Evolutionary conservation across 345 rosid species (phyloP), one percentile per base, ranked within the genome.

Genomic region (Populus simonii): DNA sequence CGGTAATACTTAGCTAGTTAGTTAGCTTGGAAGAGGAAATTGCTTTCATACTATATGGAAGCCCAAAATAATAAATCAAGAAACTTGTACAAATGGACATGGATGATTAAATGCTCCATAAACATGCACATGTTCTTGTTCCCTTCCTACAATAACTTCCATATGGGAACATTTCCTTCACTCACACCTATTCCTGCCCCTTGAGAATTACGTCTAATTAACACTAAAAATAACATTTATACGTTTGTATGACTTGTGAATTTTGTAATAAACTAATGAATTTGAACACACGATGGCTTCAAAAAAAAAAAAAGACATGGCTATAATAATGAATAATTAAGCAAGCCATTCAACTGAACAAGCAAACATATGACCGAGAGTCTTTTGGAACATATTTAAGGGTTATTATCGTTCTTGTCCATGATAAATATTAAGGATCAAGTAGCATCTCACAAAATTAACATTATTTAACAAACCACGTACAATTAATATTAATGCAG

Each of bases 111-210:
- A 86, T 88, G 89, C 86, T 77, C 86, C 88, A 86, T 86, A 49
- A 84, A 82, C 87, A 72, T 73, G 89, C 92, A 87, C 93, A 89
- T 89, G 94, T 69, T 73, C 41, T 72, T 88, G 92, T 82, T 87
- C 83, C 87, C 89, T 80, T 70, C 68, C 76, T 71, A 55, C 78
- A 70, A 72, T 82, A 70, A 72, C 74, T 57, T 47, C 74, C 78
- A 74, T 8, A 38, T 11, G 53, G 53, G 27, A 70, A 70, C 83
- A 76, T 81, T 51, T 77, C 81, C 83, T 15, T 35, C 16, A 35
- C 67, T 8, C 31, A 70, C 51, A 18, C 15, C 45, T 12, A 76
- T 25, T 61, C 36, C 65, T 72, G 41, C 43, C 79, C 62, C 68
- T 66, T 41, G 22, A 63, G 41, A 41, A 36, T 36, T 66, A 18